These are phyloP conservation scores for Fraxinus latifolia DNA, from an alignment of 305 asterid genomes.

Conservation along the genomic window DNA sequence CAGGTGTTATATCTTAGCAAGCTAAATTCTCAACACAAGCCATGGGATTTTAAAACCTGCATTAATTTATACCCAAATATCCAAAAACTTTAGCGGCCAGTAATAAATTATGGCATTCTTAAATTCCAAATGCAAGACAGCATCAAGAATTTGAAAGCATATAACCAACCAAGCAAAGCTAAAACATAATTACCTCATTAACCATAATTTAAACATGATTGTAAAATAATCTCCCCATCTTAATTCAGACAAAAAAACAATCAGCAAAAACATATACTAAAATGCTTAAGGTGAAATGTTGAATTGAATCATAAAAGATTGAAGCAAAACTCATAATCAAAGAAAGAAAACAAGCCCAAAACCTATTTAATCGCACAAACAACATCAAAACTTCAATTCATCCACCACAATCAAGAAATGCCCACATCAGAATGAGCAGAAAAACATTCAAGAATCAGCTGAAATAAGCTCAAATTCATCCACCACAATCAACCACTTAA, in stretches of 20 bases:
- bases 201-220: slow-evolving; percentile 3
- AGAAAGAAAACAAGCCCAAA: slow-evolving; percentile 26
- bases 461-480: background rate
- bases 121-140: slow-evolving; percentile 1
- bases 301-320: slow-evolving; percentile 23
- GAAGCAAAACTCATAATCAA: slow-evolving; percentile 22
- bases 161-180: slow-evolving; percentile 26
- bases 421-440: slow-evolving; percentile 27
- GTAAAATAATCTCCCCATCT: background rate
- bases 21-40: background rate
- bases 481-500: background rate
- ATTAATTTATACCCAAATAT: background rate
- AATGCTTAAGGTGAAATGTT: slow-evolving; percentile 24
- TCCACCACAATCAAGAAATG: slow-evolving; percentile 32
- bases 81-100: background rate
- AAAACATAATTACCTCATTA: background rate
- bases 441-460: slow-evolving; percentile 45
- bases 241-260: background rate
- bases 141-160: background rate
- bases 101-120: background rate
- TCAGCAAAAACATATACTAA: slow-evolving; percentile 10
- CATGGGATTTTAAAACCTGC: background rate
- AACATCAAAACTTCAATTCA: slow-evolving; percentile 29
- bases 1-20: background rate
- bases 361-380: slow-evolving; percentile 26